Conservation (phyloP, 202 grass and related monocot genomes). For the Musa balbisiana region DNA sequence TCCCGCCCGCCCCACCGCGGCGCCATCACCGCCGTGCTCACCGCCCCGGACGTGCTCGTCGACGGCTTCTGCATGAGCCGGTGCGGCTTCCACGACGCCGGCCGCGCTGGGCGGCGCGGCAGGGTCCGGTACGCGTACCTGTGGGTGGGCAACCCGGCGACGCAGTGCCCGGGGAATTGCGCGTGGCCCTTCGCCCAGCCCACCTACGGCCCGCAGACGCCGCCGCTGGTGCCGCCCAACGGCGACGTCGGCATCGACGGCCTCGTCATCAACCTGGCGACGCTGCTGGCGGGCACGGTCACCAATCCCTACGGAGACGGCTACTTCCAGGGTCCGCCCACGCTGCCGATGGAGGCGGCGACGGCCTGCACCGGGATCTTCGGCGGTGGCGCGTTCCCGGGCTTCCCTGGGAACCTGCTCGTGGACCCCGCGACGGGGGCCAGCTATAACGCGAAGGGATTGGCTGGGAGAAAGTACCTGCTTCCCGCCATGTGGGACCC, state of each 20-base stretch:
- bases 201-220: conserved; percentile 53
- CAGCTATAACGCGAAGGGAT: conserved; percentile 74
- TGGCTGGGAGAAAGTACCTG: conserved; percentile 56
- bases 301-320: conserved; percentile 82
- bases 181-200: conserved; percentile 96
- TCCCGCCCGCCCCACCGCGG: conserved; percentile 19
- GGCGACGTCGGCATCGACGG: conserved; percentile 75
- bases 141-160: conserved; percentile 89
- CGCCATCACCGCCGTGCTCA: conserved; percentile 74
- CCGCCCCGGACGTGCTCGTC: conserved; percentile 55
- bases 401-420: conserved; percentile 51
- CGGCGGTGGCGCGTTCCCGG: conserved; percentile 74
- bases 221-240: conserved; percentile 42
- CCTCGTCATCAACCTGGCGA: conserved; percentile 78
- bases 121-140: conserved; percentile 54
- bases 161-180: conserved; percentile 78
- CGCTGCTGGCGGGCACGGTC: conserved; percentile 65
- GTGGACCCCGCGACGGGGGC: conserved; percentile 53
- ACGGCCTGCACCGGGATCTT: conserved; percentile 60
- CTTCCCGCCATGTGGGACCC: conserved; percentile 80
- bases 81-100: conserved; percentile 59
- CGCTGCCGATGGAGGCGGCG: conserved; percentile 35
- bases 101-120: conserved; percentile 35
- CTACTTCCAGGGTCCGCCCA: conserved; percentile 58
- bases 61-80: conserved; percentile 84